A percentile compares a stretch with the other conserved stretches of the same genome.
phyloP scores from a whole-genome alignment of 176 grass and related monocot genomes.

The Alloteropsis semialata region DNA sequence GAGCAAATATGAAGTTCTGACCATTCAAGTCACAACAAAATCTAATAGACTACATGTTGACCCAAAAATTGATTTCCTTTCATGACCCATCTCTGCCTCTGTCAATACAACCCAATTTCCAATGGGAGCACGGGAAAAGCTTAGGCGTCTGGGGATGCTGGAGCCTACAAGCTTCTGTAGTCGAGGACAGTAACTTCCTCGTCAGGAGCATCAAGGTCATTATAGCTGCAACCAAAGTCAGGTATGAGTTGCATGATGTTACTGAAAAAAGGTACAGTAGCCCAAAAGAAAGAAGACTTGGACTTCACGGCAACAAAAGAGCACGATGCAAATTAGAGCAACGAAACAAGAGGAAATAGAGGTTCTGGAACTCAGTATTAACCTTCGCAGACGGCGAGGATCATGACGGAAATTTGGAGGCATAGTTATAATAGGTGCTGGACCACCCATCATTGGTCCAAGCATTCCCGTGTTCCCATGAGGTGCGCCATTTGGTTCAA shows the following conservation, averaged over 20 bases:
- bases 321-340: too few species aligned
- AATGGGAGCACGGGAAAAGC: background rate
- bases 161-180: conserved; percentile 91
- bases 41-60: background rate
- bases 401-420: conserved; percentile 83
- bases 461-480: conserved; percentile 57
- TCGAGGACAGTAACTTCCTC: conserved; percentile 99
- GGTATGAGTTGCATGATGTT: background rate
- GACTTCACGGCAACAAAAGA: background rate
- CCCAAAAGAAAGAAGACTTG: background rate
- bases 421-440: conserved; percentile 70
- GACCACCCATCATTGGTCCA: conserved; percentile 53
- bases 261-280: background rate
- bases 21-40: conserved; percentile 22
- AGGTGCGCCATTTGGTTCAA: conserved; percentile 58
- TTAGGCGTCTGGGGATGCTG: conserved; percentile 7
- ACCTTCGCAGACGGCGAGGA: conserved; percentile 93
- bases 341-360: background rate
- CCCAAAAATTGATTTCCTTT: conserved; percentile 18
- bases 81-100: conserved; percentile 3
- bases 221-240: conserved; percentile 58
- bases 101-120: background rate
- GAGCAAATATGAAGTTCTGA: conserved; percentile 20
- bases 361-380: background rate
- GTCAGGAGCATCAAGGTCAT: conserved; percentile 95